A percentile compares a stretch with the other conserved stretches of the same genome.
phyloP scores from a whole-genome alignment of 139 green algal genomes.

The Chlorella sp. region DNA sequence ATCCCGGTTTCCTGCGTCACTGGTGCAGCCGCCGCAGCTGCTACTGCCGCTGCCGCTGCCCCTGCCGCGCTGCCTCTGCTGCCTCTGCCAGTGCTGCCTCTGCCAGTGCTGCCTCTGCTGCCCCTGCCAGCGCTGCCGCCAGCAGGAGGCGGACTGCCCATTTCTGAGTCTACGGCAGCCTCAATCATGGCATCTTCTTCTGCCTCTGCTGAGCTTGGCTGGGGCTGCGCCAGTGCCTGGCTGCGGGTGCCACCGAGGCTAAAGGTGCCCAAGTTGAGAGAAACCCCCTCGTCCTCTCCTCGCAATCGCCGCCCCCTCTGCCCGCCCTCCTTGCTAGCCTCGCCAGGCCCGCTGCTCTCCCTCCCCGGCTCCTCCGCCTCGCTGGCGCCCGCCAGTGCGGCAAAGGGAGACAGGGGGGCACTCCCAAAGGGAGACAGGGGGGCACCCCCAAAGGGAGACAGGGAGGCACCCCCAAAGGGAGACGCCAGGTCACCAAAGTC shows the following conservation, averaged over 20 bases:
- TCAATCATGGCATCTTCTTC: constrained; percentile 34
- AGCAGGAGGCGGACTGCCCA: not conserved
- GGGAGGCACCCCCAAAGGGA: not conserved
- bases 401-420: not conserved
- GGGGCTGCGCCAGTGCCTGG: not conserved
- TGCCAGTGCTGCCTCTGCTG: not conserved
- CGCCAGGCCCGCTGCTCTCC: not conserved
- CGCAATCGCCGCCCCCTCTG: not conserved
- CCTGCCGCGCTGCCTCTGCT: not conserved
- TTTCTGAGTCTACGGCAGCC: not conserved
- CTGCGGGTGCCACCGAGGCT: not conserved
- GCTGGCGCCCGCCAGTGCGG: not conserved
- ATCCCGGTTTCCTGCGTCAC: not conserved
- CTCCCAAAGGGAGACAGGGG: not conserved
- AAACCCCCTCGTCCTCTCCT: not conserved
- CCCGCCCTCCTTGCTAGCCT: not conserved
- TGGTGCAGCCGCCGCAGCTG: not conserved
- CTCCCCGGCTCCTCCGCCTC: not conserved
- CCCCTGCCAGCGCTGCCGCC: not conserved
- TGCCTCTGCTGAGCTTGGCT: not conserved
- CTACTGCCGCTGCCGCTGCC: not conserved
- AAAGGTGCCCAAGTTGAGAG: not conserved
- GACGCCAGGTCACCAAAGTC: not conserved
- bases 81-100: not conserved
- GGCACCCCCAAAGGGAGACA: not conserved